A percentile compares a stretch with the other conserved stretches of the same genome.
Evolutionary conservation across 1,284 basidiomycete genomes (phyloP).

Genomic region (Irpex sp.): DNA sequence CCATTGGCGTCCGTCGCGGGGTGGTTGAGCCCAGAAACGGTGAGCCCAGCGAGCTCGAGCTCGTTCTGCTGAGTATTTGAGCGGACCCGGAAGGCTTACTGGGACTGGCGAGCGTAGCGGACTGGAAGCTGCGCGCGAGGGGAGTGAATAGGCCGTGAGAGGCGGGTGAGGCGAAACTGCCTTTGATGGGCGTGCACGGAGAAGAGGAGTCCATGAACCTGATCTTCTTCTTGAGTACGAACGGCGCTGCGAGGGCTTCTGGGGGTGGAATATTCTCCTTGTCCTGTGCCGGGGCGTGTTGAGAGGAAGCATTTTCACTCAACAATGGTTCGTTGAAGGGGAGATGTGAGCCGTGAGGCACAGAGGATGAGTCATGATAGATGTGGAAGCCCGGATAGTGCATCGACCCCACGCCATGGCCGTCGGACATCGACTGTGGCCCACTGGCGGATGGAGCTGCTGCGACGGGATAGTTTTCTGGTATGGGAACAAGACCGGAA

Average conservation of each 20-base stretch:
- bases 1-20: neutral
- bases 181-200: neutral
- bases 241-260: neutral
- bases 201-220: conserved; percentile 5
- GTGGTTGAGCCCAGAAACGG: neutral
- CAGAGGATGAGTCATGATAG: conserved; percentile 41
- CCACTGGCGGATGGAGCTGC: conserved; percentile 5
- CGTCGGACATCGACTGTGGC: neutral
- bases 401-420: conserved; percentile 47
- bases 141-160: neutral
- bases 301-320: conserved; percentile 12
- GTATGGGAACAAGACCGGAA: neutral
- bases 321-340: too few relatives aligned
- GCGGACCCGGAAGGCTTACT: neutral
- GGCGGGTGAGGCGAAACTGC: neutral
- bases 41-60: neutral
- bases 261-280: conserved; percentile 53
- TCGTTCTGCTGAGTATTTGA: neutral
- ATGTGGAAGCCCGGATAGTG: conserved; percentile 75
- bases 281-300: conserved; percentile 30
- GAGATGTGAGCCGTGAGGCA: neutral
- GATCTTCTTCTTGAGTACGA: conserved; percentile 8
- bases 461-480: neutral
- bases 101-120: neutral
- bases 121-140: neutral